Evolutionary conservation across 306 rosid genomes (phyloP), one percentile per base, ranked within the genome.

Genomic region (Trifolium dubium): DNA sequence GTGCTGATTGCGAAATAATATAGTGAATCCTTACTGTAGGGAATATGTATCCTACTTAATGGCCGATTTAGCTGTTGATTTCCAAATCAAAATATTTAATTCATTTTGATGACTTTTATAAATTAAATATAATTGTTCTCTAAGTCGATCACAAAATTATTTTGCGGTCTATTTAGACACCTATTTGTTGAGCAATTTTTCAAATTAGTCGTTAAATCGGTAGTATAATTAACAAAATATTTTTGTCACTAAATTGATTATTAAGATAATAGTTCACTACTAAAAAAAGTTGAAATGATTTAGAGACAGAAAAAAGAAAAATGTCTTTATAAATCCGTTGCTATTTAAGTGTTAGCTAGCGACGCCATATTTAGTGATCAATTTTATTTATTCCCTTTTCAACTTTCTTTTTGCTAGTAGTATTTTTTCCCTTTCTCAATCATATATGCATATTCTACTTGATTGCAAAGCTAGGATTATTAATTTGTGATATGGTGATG

Each of bases 391-490:
- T 37, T 37, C 40, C 9, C 7, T 32, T 3, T 32, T 32, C 5
- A 32, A 32, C 35, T 32, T 32, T 32, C 3, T 32, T 32, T 32
- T 32, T 35, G 40, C 40, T 6, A 35, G 40, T 35, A 35, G 9
- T 35, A 1, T 35, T 5, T 35, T 35, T 35, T 35, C 2, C 39
- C 9, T 8, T 35, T 35, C 10, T 51, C 9, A 51, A 8, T 18
- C 28, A 14, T 51, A 8, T 47, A n/a, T 47, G 54, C 71, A 30
- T 23, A 23, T 67, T 47, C 0, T 11, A 47, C n/a, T 67, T 14
- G 59, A 67, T 44, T 67, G 41, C n/a, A 47, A 68, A 30, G 9
- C 72, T 7, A 47, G 28, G 72, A 8, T 46, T 9, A 46, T 5
- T 67, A 4, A 2, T 5, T 53, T 34, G 1, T 70, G 9, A 23